These are phyloP conservation scores for Clohesyomyces aquaticus DNA, from an alignment of 495 filamentous ascomycete species.

Conservation along the genomic window DNA sequence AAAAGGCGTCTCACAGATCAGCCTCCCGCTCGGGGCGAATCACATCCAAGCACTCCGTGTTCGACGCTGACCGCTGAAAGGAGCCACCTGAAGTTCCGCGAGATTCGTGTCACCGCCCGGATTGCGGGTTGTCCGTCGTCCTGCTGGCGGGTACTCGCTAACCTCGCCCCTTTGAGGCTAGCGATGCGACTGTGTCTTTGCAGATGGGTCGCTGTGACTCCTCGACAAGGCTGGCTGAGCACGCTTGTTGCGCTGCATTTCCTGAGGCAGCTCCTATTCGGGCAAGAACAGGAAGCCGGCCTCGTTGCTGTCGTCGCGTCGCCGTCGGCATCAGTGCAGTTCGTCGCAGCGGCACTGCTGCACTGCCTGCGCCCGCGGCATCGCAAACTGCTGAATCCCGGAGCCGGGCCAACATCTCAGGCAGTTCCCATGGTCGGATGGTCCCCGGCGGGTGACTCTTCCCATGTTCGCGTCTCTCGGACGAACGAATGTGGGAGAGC, in stretches of 20 bases:
- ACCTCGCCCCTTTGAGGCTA: neutral
- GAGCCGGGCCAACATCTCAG: neutral
- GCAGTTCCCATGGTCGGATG: neutral
- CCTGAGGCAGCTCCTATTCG: too few relatives aligned
- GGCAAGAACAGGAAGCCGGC: too few relatives aligned
- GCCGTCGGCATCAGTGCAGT: too few relatives aligned
- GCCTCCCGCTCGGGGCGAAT: neutral
- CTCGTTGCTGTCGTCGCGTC: too few relatives aligned
- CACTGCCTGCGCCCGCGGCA: too few relatives aligned
- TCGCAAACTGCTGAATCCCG: neutral
- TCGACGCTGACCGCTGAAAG: too few relatives aligned
- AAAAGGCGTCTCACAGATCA: too few relatives aligned
- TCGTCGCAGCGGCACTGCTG: neutral
- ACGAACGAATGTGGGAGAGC: neutral
- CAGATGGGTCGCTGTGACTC: neutral
- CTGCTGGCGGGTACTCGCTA: neutral
- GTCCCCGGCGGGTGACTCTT: neutral
- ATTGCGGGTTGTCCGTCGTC: too few relatives aligned
- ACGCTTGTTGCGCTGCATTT: neutral
- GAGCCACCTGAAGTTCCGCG: too few relatives aligned
- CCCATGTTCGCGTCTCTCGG: neutral
- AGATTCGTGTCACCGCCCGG: too few relatives aligned
- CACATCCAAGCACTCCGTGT: too few relatives aligned
- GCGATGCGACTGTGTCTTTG: neutral
- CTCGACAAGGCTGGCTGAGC: neutral